Conservation (phyloP, 2,329 filamentous ascomycete species). For the Neofusicoccum kwambonambiense region DNA sequence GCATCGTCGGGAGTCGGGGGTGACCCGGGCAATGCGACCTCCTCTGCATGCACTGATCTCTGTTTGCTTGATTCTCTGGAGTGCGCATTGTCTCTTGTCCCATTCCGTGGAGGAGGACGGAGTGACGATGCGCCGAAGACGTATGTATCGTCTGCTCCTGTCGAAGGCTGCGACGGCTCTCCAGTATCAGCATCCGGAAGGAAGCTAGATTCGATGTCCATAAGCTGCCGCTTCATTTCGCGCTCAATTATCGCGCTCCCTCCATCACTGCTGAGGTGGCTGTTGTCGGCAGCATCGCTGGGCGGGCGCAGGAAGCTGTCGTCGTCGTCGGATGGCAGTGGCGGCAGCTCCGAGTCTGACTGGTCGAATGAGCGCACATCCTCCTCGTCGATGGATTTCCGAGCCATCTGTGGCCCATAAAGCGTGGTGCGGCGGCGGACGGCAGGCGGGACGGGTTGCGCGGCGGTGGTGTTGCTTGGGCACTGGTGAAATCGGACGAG, state of each 20-base stretch:
- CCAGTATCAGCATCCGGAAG: constrained; percentile 52
- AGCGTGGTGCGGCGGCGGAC: constrained; percentile 11
- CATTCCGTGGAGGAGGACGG: constrained; percentile 1
- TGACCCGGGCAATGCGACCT: constrained; percentile 28
- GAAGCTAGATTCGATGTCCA: constrained; percentile 65
- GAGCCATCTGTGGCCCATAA: constrained; percentile 26
- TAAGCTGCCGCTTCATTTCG: constrained; percentile 59
- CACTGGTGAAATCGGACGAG: background rate
- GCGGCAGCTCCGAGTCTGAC: constrained; percentile 40
- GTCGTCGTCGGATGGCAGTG: constrained; percentile 40
- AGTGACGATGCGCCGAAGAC: constrained; percentile 37
- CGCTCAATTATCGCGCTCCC: constrained; percentile 51
- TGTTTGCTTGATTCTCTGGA: constrained; percentile 1
- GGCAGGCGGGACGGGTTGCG: background rate
- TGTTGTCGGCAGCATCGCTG: constrained; percentile 29
- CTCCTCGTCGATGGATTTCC: constrained; percentile 30
- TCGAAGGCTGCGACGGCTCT: constrained; percentile 25
- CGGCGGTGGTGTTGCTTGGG: constrained; percentile 1
- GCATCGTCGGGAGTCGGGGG: constrained; percentile 41
- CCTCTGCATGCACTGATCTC: constrained; percentile 14
- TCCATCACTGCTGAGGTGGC: constrained; percentile 35
- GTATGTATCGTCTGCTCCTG: constrained; percentile 48
- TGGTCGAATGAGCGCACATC: constrained; percentile 34
- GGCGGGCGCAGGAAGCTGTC: constrained; percentile 37
- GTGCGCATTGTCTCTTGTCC: background rate